Evolutionary conservation across 2,329 filamentous ascomycete genomes (phyloP), one percentile per base, ranked within the genome.

Genomic region (Ceratocystis papillata): DNA sequence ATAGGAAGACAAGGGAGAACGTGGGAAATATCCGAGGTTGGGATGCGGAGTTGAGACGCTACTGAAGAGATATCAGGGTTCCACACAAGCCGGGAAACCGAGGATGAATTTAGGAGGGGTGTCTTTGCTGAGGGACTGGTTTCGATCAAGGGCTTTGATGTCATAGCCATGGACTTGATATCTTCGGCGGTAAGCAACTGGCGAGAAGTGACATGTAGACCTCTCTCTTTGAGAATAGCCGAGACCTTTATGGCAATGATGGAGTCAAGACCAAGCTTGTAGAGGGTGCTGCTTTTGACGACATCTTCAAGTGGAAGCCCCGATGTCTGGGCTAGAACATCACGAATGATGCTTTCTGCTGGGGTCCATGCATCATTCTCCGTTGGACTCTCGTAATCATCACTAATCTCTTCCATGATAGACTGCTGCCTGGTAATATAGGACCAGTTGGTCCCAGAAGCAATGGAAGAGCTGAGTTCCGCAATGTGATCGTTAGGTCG

Each of bases 231-330:
- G 3, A 96, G 77, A 6, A 91, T 77, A 0, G 87, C 82, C 7
- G 86, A 84, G 2, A 91, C 85, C 71, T 94, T 95, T 76, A 96
- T 94, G 1, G 90, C 87, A 69, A 87, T 93, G 73, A 96, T 96
- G 0, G 92, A 96, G 73, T 96, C 92, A 1, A 96, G 82, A 0
- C 92, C 92, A 1, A 96, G 80, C 69, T 94, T 86, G 74, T 94
- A 96, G 12, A 96, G 82, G 0, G 82, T 89, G 63, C 85, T 82
- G 0, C 79, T 77, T 65, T 79, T 80, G 2, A 76, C 74, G 63
- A 96, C 88, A 1, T 83, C 78, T 0, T 78, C 72, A 20, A 79
- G 74, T 0, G 85, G 77, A 0, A 87, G 75, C 17, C 81, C 82
- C 0, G 90, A 88, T 0, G 92, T 79, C 37, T 79, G 72, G 0